Conservation (phyloP, 768 basidiomycete species). For the Mycena polygramma region DNA sequence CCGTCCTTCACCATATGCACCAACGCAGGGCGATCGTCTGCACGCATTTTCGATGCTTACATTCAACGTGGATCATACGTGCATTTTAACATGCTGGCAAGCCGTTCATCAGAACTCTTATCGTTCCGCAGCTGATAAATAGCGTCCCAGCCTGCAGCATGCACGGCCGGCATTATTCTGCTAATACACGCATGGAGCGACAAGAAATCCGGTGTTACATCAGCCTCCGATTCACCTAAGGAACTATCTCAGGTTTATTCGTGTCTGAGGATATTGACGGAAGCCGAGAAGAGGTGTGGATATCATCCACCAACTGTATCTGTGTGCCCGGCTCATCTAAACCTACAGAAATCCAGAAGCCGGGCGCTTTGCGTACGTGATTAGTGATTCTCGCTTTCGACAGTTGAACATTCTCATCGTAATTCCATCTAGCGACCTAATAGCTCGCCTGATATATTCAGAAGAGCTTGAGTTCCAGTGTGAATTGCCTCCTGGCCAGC, state of each 20-base stretch:
- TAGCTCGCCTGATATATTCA: slow-evolving; percentile 18
- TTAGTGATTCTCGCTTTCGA: neutral
- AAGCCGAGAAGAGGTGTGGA: slow-evolving; percentile 9
- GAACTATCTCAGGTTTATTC: slow-evolving; percentile 59
- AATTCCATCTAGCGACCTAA: slow-evolving; percentile 16
- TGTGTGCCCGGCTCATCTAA: neutral
- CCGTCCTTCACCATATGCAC: slow-evolving; percentile 79
- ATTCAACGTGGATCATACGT: slow-evolving; percentile 24
- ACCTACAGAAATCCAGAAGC: slow-evolving; percentile 14
- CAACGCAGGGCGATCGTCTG: slow-evolving; percentile 75
- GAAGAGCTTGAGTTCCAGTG: slow-evolving; percentile 13
- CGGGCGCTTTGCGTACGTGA: slow-evolving; percentile 26
- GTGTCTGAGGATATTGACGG: slow-evolving; percentile 48
- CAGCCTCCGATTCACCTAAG: slow-evolving; percentile 45
- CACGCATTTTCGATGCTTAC: slow-evolving; percentile 66
- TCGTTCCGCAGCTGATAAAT: neutral
- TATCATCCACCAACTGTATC: neutral
- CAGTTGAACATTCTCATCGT: neutral
- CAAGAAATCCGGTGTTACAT: slow-evolving; percentile 46
- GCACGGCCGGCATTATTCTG: slow-evolving; percentile 54
- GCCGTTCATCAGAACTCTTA: neutral
- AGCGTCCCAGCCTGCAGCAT: slow-evolving; percentile 36
- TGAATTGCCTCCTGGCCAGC: slow-evolving; percentile 18
- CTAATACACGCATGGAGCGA: slow-evolving; percentile 64
- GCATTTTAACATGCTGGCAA: slow-evolving; percentile 34